A percentile compares a stretch with the other conserved stretches of the same genome.
phyloP scores from a whole-genome alignment of 2,329 filamentous ascomycete species.

The Incumbomyces lentus region DNA sequence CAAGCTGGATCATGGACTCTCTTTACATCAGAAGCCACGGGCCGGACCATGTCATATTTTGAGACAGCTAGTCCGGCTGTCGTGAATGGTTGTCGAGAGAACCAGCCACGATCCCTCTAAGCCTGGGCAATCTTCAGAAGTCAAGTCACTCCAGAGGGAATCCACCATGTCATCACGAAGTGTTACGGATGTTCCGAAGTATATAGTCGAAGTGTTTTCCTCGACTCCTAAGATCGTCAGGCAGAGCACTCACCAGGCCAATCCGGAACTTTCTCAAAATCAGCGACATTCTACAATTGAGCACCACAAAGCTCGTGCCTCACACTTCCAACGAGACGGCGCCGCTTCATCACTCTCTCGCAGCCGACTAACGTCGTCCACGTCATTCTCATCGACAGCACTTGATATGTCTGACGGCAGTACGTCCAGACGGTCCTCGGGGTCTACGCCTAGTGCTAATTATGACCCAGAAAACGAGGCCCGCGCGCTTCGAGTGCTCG shows the following conservation, averaged over 20 bases:
- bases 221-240: background rate
- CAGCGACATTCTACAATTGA: background rate
- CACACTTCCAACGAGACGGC: background rate
- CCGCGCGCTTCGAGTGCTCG: constrained; percentile 51
- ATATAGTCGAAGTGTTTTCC: background rate
- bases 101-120: constrained; percentile 3
- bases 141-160: no score
- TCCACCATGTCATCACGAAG: background rate
- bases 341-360: background rate
- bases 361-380: background rate
- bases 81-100: constrained; percentile 2
- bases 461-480: constrained; percentile 48
- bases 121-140: background rate
- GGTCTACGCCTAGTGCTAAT: constrained; percentile 28
- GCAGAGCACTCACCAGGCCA: background rate
- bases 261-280: background rate
- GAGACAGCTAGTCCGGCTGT: no score
- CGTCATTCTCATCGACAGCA: background rate
- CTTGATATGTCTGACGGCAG: constrained; percentile 20
- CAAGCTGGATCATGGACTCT: constrained; percentile 27
- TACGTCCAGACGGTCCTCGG: constrained; percentile 11
- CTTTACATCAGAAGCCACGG: constrained; percentile 23
- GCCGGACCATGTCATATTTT: constrained; percentile 8
- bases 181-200: background rate
- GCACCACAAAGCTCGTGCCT: background rate